A percentile compares a stretch with the other conserved stretches of the same genome.
phyloP scores from a whole-genome alignment of 192 early-diverging fungal species.

The Entomortierella chlamydospora region DNA sequence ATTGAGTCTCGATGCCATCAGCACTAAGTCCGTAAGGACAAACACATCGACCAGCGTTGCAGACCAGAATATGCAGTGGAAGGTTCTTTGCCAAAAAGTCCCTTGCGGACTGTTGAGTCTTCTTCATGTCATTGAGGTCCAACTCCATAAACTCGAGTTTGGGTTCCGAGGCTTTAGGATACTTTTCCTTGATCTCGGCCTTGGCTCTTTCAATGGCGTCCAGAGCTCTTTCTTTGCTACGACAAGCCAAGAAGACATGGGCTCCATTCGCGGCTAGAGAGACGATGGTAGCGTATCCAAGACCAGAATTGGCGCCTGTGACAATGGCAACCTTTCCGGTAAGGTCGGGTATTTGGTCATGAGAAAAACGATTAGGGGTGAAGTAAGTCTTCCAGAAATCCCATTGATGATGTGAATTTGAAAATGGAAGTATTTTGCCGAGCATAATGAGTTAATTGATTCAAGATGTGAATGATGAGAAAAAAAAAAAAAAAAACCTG shows the following conservation, averaged over 20 bases:
- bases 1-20: constrained; percentile 58
- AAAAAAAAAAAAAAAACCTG: too few species aligned
- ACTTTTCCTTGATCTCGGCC: constrained; percentile 23
- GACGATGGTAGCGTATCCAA: constrained; percentile 35
- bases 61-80: constrained; percentile 62
- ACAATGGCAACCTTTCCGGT: constrained; percentile 60
- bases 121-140: constrained; percentile 33
- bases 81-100: constrained; percentile 42
- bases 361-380: constrained; percentile 8
- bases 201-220: constrained; percentile 25
- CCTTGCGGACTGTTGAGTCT: constrained; percentile 23
- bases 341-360: constrained; percentile 48
- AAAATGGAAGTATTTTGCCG: too few species aligned
- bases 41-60: constrained; percentile 55
- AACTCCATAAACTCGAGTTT: constrained; percentile 49
- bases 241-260: constrained; percentile 32
- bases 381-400: constrained; percentile 21
- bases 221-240: constrained; percentile 11
- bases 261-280: constrained; percentile 35
- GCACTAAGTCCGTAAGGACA: constrained; percentile 35
- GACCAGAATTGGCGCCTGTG: constrained; percentile 62
- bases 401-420: not conserved
- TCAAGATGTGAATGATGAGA: too few species aligned
- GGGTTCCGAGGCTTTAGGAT: constrained; percentile 15
- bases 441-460: too few species aligned